phyloP scores from a whole-genome alignment of 371 early-diverging fungal genomes.

The Capillidium rhysosporum region DNA sequence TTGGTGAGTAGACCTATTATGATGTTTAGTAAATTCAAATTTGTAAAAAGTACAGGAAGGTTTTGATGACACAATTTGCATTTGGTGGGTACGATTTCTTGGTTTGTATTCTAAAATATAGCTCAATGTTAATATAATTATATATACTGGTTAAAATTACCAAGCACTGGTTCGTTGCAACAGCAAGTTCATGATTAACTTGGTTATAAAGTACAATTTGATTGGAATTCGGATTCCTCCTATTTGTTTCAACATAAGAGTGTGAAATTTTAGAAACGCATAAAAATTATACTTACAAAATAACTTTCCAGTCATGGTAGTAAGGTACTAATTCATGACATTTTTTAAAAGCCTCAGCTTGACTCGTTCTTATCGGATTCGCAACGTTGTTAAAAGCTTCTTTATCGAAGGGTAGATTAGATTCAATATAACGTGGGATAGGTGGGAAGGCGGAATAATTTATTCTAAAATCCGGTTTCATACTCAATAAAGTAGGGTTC shows the following conservation, averaged over 20 bases:
- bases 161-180: background rate
- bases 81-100: background rate
- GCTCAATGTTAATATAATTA: no score
- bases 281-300: conserved; percentile 16
- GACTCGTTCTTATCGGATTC: no score
- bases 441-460: no score
- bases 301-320: conserved; percentile 25
- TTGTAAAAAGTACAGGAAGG: background rate
- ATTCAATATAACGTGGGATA: no score
- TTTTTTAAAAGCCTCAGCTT: no score
- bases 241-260: background rate
- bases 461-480: no score
- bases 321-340: conserved; percentile 11
- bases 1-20: background rate
- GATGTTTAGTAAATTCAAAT: no score
- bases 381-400: no score
- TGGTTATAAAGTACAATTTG: conserved; percentile 15
- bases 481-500: no score
- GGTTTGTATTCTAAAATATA: no score
- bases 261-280: background rate
- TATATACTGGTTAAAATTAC: no score
- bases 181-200: conserved; percentile 9
- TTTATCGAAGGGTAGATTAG: no score
- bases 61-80: background rate
- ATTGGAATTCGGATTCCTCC: conserved; percentile 10